A percentile compares a stretch with the other conserved stretches of the same genome.
These are phyloP conservation scores for Butyriboletus loyo DNA, from an alignment of 768 basidiomycete genomes.

Conservation along the genomic window DNA sequence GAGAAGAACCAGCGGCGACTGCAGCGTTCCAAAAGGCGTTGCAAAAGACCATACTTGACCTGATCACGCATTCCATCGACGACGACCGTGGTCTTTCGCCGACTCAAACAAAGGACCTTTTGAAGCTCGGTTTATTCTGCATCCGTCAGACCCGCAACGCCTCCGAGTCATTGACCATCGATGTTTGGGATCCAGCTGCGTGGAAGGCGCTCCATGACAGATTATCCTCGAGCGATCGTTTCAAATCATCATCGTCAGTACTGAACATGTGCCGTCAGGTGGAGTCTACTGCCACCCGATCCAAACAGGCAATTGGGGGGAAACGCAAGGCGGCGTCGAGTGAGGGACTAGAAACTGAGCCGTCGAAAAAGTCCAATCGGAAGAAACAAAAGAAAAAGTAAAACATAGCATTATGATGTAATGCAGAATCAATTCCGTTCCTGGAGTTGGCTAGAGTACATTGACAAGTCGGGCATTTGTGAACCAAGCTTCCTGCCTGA, in stretches of 20 bases:
- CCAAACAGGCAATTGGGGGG: slow-evolving; percentile 2
- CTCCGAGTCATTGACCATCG: slow-evolving; percentile 32
- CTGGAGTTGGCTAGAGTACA: neutral
- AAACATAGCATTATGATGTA: slow-evolving; percentile 13
- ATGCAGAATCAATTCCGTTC: neutral
- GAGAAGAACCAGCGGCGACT: slow-evolving; percentile 39
- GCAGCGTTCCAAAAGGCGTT: slow-evolving; percentile 46
- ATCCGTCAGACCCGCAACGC: slow-evolving; percentile 60
- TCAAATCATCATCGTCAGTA: slow-evolving; percentile 61
- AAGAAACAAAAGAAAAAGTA: slow-evolving; percentile 45
- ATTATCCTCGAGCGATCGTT: slow-evolving; percentile 52
- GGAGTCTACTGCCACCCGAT: slow-evolving; percentile 21
- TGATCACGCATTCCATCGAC: slow-evolving; percentile 48
- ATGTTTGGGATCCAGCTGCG: slow-evolving; percentile 56
- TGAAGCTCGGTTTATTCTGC: slow-evolving; percentile 65
- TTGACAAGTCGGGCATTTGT: neutral
- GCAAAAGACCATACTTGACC: slow-evolving; percentile 46
- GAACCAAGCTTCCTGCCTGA: neutral
- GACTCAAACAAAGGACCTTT: slow-evolving; percentile 71
- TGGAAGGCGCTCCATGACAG: slow-evolving; percentile 52
- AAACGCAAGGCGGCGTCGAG: slow-evolving; percentile 41
- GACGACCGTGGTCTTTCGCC: slow-evolving; percentile 48
- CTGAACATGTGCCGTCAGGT: slow-evolving; percentile 67
- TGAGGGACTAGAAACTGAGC: slow-evolving; percentile 25
- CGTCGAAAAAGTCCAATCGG: slow-evolving; percentile 39